Evolutionary conservation across 495 filamentous ascomycete genomes (phyloP).

Genomic region (Penicillium pulvis): DNA sequence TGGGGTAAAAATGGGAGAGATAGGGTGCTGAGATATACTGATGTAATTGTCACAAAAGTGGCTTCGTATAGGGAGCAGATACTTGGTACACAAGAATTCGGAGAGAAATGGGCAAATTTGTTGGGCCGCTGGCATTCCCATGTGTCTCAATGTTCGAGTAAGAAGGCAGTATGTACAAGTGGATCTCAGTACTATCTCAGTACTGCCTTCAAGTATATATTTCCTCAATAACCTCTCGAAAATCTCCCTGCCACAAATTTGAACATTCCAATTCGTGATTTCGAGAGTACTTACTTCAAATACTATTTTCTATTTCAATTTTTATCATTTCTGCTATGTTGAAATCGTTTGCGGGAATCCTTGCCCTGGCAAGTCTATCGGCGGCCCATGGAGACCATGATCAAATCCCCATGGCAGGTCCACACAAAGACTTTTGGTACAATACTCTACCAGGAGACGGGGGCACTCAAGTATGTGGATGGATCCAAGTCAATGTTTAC

Average conservation of each 20-base stretch:
- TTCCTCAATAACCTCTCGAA: too few relatives aligned
- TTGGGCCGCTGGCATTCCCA: neutral
- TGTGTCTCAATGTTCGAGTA: too few relatives aligned
- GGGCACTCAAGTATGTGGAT: conserved; percentile 56
- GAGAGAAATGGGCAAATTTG: neutral
- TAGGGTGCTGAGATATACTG: neutral
- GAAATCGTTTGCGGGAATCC: neutral
- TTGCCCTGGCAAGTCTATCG: conserved; percentile 33
- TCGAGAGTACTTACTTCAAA: neutral
- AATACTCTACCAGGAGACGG: conserved; percentile 68
- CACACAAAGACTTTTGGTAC: conserved; percentile 63
- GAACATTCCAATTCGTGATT: too few relatives aligned
- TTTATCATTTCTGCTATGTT: neutral
- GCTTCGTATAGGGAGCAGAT: neutral
- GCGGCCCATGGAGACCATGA: conserved; percentile 54
- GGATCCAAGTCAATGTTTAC: neutral
- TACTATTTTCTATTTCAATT: neutral
- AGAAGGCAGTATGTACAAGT: too few relatives aligned
- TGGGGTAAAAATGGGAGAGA: neutral
- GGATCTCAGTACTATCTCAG: too few relatives aligned
- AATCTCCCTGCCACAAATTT: too few relatives aligned
- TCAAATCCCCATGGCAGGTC: conserved; percentile 59
- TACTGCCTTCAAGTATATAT: too few relatives aligned
- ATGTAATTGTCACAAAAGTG: neutral
- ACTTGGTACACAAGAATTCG: too few relatives aligned